Evolutionary conservation across 2,329 filamentous ascomycete species (phyloP), one percentile per base, ranked within the genome.

Genomic region (Paracorniculantispora psalliotae): DNA sequence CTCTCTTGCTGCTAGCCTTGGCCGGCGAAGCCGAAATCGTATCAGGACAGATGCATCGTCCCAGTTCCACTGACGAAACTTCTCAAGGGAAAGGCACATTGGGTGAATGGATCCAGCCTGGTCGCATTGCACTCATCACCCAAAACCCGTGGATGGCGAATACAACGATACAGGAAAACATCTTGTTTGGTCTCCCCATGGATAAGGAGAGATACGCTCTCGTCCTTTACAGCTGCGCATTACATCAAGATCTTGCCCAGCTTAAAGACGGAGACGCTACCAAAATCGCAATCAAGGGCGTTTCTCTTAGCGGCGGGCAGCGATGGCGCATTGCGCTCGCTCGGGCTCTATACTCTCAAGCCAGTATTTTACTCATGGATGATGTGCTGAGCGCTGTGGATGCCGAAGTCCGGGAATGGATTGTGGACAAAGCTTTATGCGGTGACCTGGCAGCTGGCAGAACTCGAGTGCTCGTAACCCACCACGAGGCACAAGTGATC

Each of bases 61-160:
- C 57, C n/a, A 2, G 1, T 15, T 7, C 15, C n/a, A n/a, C 0
- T 35, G 44, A 28, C 6, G 10, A 21, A 9, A 3, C 30, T 33
- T 12, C 12, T 33, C 30, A 12, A 33, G 6, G 30, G 12, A 33
- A 12, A 33, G 30, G 30, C 30, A 12, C 6, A 6, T 33, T 33
- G 30, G 30, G 12, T 33, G 30, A 28, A 17, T 39, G 52, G 52
- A 1, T 54, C 5, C 25, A 35, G n/a, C n/a, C 39, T 23, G 51
- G 39, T 2, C 46, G 3, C 8, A 25, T 50, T 9, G 55, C 55
- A 10, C n/a, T 57, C 3, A 46, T 57, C 12, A 82, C 85, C 4
- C 87, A 90, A 67, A 88, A 87, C 17, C 88, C 88, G 0, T 92
- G 88, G 88, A 89, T 92, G 53, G 88, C 91, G 66, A 91, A 91